Evolutionary conservation across 2,329 filamentous ascomycete genomes (phyloP).

Genomic region (Fusarium acutatum): DNA sequence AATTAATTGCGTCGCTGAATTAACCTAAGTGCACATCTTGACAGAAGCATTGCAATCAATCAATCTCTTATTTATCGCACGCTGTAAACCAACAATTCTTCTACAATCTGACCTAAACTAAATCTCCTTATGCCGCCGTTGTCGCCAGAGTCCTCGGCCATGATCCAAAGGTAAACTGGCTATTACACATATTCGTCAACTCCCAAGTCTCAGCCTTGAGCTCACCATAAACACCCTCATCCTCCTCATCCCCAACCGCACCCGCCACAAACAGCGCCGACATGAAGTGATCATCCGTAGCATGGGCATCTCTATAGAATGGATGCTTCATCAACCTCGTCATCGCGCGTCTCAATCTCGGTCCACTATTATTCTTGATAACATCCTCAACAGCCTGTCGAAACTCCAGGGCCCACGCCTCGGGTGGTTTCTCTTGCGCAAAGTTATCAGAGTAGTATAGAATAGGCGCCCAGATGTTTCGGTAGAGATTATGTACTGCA

Average conservation of each 20-base stretch:
- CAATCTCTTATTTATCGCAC: not conserved
- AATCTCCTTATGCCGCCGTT: not conserved
- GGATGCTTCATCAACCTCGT: constrained; percentile 75
- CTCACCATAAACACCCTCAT: constrained; percentile 51
- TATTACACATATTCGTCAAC: constrained; percentile 71
- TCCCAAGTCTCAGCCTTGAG: constrained; percentile 72
- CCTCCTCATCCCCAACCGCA: constrained; percentile 57
- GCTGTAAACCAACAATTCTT: not conserved
- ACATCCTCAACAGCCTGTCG: constrained; percentile 71
- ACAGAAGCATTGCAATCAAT: too few species aligned
- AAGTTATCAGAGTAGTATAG: constrained; percentile 44
- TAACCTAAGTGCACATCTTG: not conserved
- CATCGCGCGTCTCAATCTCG: constrained; percentile 61
- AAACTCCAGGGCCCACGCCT: constrained; percentile 68
- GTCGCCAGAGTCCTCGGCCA: constrained; percentile 20
- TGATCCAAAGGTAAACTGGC: constrained; percentile 63
- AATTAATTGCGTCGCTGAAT: not conserved
- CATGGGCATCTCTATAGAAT: constrained; percentile 71
- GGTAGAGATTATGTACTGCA: constrained; percentile 75
- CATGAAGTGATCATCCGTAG: constrained; percentile 77
- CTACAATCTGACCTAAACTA: not conserved
- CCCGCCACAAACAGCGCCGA: constrained; percentile 70
- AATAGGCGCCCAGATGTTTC: constrained; percentile 73
- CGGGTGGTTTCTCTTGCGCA: constrained; percentile 30
- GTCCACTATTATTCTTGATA: constrained; percentile 52